Conservation (phyloP, 305 asterid genomes). For the Fraxinus angustifolia region DNA sequence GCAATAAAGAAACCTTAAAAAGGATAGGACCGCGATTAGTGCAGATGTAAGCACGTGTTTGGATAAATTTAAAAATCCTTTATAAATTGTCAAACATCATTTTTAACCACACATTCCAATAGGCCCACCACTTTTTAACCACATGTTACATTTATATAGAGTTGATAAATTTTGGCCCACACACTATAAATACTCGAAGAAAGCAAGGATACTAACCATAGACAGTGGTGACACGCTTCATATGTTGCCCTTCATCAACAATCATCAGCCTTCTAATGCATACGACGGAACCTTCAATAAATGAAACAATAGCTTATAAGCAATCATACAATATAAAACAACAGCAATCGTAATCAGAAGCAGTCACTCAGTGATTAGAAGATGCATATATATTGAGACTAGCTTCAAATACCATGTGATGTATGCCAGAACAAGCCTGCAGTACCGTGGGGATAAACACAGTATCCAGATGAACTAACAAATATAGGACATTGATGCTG, state of each 20-base stretch:
- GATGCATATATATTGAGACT: background rate
- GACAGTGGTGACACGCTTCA: constrained; percentile 22
- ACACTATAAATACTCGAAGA: background rate
- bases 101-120: background rate
- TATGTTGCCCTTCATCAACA: constrained; percentile 24
- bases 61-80: background rate
- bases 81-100: background rate
- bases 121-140: background rate
- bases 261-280: constrained; percentile 45
- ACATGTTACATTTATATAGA: background rate
- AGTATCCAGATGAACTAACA: background rate
- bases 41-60: background rate
- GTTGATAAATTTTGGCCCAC: background rate
- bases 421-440: background rate
- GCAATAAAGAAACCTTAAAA: background rate
- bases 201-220: constrained; percentile 19
- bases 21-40: background rate
- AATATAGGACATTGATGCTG: background rate
- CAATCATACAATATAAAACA: background rate
- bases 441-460: background rate
- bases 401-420: background rate
- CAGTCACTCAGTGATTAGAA: background rate
- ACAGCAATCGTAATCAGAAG: background rate
- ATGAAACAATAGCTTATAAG: constrained; percentile 8
- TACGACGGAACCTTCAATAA: constrained; percentile 51